Evolutionary conservation across 192 early-diverging fungal species (phyloP).

Genomic region (Linnemannia elongata): DNA sequence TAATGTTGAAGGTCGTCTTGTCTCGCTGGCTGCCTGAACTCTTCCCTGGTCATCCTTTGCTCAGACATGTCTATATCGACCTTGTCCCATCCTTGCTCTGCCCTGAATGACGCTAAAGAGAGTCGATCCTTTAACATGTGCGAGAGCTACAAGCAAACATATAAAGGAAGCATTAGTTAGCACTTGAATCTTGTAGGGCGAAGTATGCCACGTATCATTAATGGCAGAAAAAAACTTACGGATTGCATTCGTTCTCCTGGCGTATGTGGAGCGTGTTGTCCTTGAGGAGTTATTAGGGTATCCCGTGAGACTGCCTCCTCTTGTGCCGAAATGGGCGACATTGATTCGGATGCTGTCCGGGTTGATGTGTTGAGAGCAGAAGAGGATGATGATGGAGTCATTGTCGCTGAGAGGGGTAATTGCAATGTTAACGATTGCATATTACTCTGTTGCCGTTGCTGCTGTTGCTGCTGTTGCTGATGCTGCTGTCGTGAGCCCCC

Average conservation of each 20-base stretch:
- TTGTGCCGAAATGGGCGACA: background rate
- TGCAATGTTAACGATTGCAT: background rate
- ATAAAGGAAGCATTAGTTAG: background rate
- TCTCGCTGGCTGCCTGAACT: background rate
- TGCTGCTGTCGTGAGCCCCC: background rate
- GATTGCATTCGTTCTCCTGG: constrained; percentile 23
- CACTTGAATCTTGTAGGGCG: too few species aligned
- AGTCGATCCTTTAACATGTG: constrained; percentile 31
- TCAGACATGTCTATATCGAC: background rate
- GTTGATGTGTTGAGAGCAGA: background rate
- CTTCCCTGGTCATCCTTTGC: background rate
- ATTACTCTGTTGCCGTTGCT: background rate
- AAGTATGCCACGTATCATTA: background rate
- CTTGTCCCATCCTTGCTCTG: constrained; percentile 2
- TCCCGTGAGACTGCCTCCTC: background rate
- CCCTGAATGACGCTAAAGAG: constrained; percentile 9
- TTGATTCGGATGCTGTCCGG: background rate
- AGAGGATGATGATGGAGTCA: background rate
- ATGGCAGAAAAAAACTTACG: background rate
- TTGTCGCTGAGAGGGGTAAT: background rate
- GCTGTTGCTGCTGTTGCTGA: too few species aligned
- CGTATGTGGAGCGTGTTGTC: background rate
- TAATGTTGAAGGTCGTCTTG: background rate
- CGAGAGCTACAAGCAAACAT: constrained; percentile 20
- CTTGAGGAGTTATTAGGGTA: background rate